Conservation (phyloP, 2,329 filamentous ascomycete species). For the Epichloe glyceriae region DNA sequence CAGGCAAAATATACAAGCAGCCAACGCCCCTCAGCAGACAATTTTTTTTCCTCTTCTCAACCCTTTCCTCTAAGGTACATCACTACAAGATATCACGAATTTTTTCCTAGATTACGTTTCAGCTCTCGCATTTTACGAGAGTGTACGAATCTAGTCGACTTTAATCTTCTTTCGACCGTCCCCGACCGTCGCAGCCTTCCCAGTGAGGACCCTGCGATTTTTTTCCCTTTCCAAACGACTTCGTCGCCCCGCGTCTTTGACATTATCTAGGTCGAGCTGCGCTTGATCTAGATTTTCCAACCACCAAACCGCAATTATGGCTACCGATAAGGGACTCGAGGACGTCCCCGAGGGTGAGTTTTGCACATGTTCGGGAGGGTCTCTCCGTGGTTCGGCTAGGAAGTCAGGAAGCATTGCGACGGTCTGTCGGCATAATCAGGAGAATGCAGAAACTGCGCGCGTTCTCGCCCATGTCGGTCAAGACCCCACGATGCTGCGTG, state of each 20-base stretch:
- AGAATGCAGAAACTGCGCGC: neutral
- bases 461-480: neutral
- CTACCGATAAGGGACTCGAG: constrained; percentile 95
- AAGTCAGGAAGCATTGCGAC: neutral
- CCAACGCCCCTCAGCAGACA: constrained; percentile 25
- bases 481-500: neutral
- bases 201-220: constrained; percentile 23
- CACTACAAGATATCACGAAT: constrained; percentile 19
- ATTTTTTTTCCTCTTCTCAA: constrained; percentile 21
- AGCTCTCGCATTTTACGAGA: constrained; percentile 33
- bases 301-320: constrained; percentile 77
- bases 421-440: neutral
- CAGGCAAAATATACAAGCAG: constrained; percentile 19
- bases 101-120: constrained; percentile 30
- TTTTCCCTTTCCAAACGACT: constrained; percentile 17
- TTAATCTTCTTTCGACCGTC: constrained; percentile 16
- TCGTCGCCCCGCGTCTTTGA: constrained; percentile 27
- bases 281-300: constrained; percentile 57
- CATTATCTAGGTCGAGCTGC: constrained; percentile 56
- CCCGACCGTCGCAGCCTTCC: constrained; percentile 21
- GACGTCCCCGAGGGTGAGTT: constrained; percentile 88
- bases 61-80: constrained; percentile 19
- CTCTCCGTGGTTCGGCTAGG: too few relatives aligned
- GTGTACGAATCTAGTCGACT: constrained; percentile 34
- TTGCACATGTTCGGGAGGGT: neutral